Base-by-base conservation (phyloP, 306 rosid species). In the Prunus armeniaca region DNA sequence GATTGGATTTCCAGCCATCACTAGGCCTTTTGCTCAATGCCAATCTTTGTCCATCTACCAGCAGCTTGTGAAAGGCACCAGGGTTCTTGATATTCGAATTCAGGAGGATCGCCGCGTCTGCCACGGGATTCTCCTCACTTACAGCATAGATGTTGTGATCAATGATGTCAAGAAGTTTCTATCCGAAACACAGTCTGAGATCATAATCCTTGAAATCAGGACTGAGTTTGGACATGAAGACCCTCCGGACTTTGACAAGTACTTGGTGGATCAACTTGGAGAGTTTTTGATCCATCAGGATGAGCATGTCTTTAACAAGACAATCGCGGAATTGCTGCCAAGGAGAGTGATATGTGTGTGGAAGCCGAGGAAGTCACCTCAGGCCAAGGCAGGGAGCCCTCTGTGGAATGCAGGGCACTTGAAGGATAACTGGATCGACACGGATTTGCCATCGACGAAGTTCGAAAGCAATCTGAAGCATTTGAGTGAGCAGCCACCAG, bases 11-110 rank as follows among this genome's bases (percentile, higher is more conserved):
- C 97, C 93, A 1, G 79, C 70, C n/a, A 6, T 91, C 45, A 82
- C 98, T 54, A 92, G 98, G 3, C 98, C 97, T 22, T 92, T 94
- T 50, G 98, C 97, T 3, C 97, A 94, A 71, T 94, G 97, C 63
- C 98, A 94, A 70, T 79, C 91, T 5, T 25, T 90, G 11, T 91
- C 98, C 9, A 84, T 95, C 70, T 92, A 95, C 66, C n/a, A 73
- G 0, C 98, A 95, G 78, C 95, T 95, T 5, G 83, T 32, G 13
- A 13, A 8, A 1, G 97, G 96, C 2, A 47, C 93, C 1, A 81
- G 95, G 5, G 81, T 92, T 0, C 79, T 94, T 5, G 98, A 94
- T 63, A 84, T 94, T 25, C 89, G 98, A 0, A 86, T 94, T 18
- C 89, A 91, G 69, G 81, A 91, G 74, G 76, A 90, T 46, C 91